Evolutionary conservation across 2,329 filamentous ascomycete species (phyloP).

Genomic region (Calonectria montana): DNA sequence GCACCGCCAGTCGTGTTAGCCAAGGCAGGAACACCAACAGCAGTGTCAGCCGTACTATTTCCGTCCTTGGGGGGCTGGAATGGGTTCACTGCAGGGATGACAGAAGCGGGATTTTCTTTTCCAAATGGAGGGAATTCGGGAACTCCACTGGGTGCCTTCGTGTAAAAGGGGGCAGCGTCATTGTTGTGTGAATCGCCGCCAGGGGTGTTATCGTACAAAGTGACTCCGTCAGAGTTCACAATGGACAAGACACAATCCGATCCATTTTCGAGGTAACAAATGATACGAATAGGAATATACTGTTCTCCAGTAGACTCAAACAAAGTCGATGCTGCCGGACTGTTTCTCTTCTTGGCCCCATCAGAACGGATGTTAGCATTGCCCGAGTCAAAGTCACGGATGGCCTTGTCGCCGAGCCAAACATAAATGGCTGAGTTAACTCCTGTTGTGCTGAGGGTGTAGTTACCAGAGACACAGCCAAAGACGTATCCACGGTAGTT

Average conservation of each 20-base stretch:
- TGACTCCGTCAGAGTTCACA: neutral
- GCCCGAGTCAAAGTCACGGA: neutral
- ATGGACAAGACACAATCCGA: neutral
- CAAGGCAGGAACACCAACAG: neutral
- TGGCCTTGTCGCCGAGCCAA: constrained; percentile 10
- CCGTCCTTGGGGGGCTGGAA: neutral
- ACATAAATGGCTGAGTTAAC: neutral
- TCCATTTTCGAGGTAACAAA: constrained; percentile 8
- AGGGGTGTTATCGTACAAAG: neutral
- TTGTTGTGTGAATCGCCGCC: neutral
- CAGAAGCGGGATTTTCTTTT: neutral
- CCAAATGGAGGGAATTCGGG: constrained; percentile 1
- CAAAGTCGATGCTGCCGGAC: neutral
- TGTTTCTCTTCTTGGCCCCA: neutral
- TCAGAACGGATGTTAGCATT: neutral
- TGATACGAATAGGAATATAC: neutral
- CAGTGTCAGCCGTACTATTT: neutral
- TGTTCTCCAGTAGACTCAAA: neutral
- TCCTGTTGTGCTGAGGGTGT: neutral
- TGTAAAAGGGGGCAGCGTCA: neutral
- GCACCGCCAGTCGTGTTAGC: neutral
- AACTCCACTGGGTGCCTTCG: neutral
- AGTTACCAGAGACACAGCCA: neutral
- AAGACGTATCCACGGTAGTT: neutral
- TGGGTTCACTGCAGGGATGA: neutral